Evolutionary conservation across 225 moss, liverwort and hornwort species (phyloP).

Genomic region (Marchantia paleacea): DNA sequence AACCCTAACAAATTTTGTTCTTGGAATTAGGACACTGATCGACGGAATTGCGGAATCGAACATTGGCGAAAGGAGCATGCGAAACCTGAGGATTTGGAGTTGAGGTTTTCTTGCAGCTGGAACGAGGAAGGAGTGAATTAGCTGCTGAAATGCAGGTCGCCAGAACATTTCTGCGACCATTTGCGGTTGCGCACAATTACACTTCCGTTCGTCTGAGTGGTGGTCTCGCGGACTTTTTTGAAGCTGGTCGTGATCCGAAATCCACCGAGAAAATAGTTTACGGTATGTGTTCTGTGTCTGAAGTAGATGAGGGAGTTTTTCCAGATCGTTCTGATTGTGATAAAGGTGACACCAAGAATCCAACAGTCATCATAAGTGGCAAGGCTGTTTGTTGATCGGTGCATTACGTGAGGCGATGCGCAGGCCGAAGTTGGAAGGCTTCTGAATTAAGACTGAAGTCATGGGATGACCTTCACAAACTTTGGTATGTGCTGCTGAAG

Average conservation of each 20-base stretch:
- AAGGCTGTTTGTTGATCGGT: background rate
- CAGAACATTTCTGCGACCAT: conserved; percentile 25
- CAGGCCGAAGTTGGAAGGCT: conserved; percentile 83
- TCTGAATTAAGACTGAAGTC: conserved; percentile 70
- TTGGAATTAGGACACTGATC: too few species aligned
- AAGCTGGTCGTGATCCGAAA: conserved; percentile 39
- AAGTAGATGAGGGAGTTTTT: background rate
- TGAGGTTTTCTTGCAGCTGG: too few species aligned
- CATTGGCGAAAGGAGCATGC: too few species aligned
- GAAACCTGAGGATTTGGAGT: too few species aligned
- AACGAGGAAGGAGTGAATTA: too few species aligned
- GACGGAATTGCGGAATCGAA: too few species aligned
- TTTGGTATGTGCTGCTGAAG: conserved; percentile 80
- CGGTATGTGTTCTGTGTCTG: conserved; percentile 14
- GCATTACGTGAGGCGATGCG: background rate
- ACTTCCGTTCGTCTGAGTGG: conserved; percentile 29
- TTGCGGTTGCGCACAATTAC: conserved; percentile 18
- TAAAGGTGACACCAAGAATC: too few species aligned
- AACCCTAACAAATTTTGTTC: too few species aligned
- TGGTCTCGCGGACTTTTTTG: conserved; percentile 49
- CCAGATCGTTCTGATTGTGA: too few species aligned
- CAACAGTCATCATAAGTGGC: background rate
- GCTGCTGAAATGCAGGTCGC: conserved; percentile 31
- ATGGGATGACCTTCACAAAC: conserved; percentile 81
- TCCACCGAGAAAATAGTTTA: conserved; percentile 40